Evolutionary conservation across 1,284 basidiomycete species (phyloP).

Genomic region (Ustilago lituana): DNA sequence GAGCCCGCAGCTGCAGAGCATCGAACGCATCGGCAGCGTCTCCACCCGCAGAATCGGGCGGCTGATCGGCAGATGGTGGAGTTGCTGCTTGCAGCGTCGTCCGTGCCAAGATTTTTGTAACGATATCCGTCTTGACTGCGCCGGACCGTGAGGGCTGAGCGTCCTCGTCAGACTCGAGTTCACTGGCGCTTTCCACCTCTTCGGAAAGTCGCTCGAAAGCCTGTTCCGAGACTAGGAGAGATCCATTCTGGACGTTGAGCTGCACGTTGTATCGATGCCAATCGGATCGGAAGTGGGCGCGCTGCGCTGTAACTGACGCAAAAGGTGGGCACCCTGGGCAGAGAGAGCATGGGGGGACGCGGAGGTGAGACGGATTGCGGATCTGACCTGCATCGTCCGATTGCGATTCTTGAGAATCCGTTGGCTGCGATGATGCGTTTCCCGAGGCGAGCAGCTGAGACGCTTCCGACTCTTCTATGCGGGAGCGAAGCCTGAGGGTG

Average conservation of each 20-base stretch:
- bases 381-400: constrained; percentile 7
- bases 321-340: constrained; percentile 72
- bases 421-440: background rate
- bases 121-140: constrained; percentile 40
- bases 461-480: constrained; percentile 30
- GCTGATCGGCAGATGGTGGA: background rate
- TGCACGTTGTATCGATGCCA: constrained; percentile 99
- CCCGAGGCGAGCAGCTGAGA: constrained; percentile 21
- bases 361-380: constrained; percentile 20
- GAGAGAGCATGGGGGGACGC: constrained; percentile 52
- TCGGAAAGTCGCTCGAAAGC: constrained; percentile 51
- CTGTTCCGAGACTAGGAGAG: constrained; percentile 28
- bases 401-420: constrained; percentile 4
- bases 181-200: constrained; percentile 43
- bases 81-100: constrained; percentile 21
- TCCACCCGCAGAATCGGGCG: constrained; percentile 25
- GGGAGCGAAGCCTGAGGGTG: constrained; percentile 38
- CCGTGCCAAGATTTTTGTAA: constrained; percentile 50
- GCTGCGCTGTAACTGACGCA: constrained; percentile 80
- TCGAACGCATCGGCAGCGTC: constrained; percentile 71
- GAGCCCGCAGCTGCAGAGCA: constrained; percentile 69
- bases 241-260: constrained; percentile 45
- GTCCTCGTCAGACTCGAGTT: constrained; percentile 43
- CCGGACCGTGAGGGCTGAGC: constrained; percentile 9
- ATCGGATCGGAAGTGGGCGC: constrained; percentile 88